phyloP scores from a whole-genome alignment of 257 asterid genomes.

The Echium plantagineum region DNA sequence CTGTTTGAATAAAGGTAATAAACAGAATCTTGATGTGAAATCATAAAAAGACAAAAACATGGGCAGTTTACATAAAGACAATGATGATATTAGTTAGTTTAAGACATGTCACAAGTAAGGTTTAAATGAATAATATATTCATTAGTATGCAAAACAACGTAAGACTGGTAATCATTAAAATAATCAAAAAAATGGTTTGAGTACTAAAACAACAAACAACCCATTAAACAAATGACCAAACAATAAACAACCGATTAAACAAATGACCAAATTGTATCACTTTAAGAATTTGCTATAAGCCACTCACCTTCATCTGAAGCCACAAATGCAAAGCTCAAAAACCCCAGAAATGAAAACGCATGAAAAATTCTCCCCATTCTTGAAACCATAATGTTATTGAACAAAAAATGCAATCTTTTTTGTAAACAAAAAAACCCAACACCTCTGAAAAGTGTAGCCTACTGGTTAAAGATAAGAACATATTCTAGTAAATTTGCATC shows the following conservation, averaged over 20 bases:
- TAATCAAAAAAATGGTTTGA: slow-evolving; percentile 17
- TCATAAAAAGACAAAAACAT: slow-evolving; percentile 26
- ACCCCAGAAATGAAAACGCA: slow-evolving; percentile 30
- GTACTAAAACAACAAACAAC: slow-evolving; percentile 20
- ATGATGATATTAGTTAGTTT: slow-evolving; percentile 24
- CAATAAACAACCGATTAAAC: slow-evolving; percentile 3
- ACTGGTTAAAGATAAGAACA: background rate
- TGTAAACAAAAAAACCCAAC: background rate
- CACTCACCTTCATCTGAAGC: slow-evolving; percentile 65
- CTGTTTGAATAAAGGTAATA: background rate
- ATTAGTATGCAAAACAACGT: no score
- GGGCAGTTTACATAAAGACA: slow-evolving; percentile 12
- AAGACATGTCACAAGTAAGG: slow-evolving; percentile 15
- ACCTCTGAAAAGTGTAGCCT: background rate
- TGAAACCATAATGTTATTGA: slow-evolving; percentile 4
- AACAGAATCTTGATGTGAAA: background rate
- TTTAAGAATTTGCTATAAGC: background rate
- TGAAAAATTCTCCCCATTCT: slow-evolving; percentile 16
- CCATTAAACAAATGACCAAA: no score
- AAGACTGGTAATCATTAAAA: slow-evolving; percentile 21
- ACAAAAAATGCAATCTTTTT: background rate
- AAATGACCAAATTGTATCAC: background rate
- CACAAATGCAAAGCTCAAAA: slow-evolving; percentile 41
- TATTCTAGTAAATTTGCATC: background rate
- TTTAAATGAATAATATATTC: slow-evolving; percentile 20